Evolutionary conservation across 352 stramenopile genomes (phyloP), one percentile per base, ranked within the genome.

Genomic region (Peronospora destructor): DNA sequence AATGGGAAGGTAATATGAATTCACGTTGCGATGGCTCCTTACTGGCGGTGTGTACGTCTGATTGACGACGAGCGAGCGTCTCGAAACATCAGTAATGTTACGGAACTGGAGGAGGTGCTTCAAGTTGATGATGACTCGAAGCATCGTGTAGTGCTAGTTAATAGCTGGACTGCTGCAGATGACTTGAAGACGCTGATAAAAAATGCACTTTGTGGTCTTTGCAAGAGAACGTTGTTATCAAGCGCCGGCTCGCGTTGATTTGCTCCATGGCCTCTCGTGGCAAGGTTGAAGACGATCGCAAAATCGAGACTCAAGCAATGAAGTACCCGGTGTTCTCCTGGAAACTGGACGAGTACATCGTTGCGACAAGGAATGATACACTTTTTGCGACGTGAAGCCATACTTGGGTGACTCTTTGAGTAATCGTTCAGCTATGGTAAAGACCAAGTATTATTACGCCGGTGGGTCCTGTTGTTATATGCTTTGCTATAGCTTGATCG

Each of bases 301-400:
- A 53, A 2, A 38, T 26, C 6, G 0, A 33, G 17, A 48, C 23
- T 26, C 1, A 41, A 12, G 34, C 35, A 44, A 42, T 2, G n/a
- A 35, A 53, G 25, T 59, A 43, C 16, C 11, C 3, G 0, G 51
- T 59, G 36, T 37, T 13, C 17, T 59, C 51, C 1, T 59, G 51
- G 51, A 53, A 43, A 29, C 25, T 53, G 23, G 12, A 48, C 9
- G 51, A 59, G 29, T 53, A 59, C 29, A 35, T 40, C 9, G 6
- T 16, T 29, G 51, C 44, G 29, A 44, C 41, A 2, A 29, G 41
- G n/a, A 39, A 53, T 44, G 51, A 52, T 21, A 21, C 19, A 21
- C 3, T 21, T 21, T 21, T 21, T 21, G 19, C 19, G 3, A 21
- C 19, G 19, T 21, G 19, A 3, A 21, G 19, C 19, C 19, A 21